Evolutionary conservation across 2,329 filamentous ascomycete species (phyloP), one percentile per base, ranked within the genome.

Genomic region (Phialophora verrucosa): DNA sequence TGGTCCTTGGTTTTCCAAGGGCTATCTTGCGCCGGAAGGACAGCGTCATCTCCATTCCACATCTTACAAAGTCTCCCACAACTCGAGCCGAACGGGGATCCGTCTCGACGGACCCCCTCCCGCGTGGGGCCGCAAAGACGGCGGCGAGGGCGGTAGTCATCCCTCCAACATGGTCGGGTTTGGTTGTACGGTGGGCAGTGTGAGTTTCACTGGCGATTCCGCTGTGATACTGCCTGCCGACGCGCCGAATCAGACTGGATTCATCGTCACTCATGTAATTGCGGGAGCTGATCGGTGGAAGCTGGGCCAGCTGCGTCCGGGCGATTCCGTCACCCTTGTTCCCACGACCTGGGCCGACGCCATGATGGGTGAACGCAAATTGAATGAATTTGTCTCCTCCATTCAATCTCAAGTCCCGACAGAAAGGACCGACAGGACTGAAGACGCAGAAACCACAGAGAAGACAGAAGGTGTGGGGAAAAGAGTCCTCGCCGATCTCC

Each of bases 111-210:
- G 87, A 0, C 86, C 86, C 0, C 79, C 82, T 0, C 85, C 85
- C 0, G 80, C 83, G 66, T 90, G 84, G 83, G 84, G 85, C 10
- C 78, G 87, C 7, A 75, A 80, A 31, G 82, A 86, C 67, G 87
- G 87, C 7, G 87, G 87, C 0, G 86, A 87, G 64, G 87, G 86
- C 4, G 87, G 87, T 7, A 81, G 83, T 1, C 87, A 90, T 73
- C 87, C 87, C 0, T 83, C 80, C 42, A 87, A 88, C 64, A 70
- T 85, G 11, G 79, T 85, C 17, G 84, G 85, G 65, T 86, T 87
- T 68, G 85, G 86, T 2, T 89, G 87, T 72, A 83, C 84, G 1
- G 74, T 85, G 1, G 85, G 85, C 0, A 81, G 82, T 0, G 71
- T 88, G 27, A 88, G 87, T 68, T 88, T 83, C 81, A 87, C 85